Evolutionary conservation across 2,329 filamentous ascomycete species (phyloP), one percentile per base, ranked within the genome.

Genomic region (Paraphaeosphaeria minitans): DNA sequence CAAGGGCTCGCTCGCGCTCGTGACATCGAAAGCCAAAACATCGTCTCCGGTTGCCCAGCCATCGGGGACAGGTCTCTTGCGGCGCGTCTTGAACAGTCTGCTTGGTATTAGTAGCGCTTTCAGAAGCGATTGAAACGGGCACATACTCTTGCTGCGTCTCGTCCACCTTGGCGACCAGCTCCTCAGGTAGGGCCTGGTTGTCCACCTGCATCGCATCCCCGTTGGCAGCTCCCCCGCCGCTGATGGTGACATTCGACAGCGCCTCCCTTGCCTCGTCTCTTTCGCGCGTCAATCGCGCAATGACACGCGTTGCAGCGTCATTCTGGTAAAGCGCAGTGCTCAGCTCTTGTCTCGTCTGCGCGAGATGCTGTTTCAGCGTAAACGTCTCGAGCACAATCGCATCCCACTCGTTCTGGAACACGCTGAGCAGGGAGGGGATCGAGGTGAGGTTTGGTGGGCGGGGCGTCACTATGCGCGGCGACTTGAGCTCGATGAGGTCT

Each of bases 381-480:
- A 93, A 97, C 52, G 92, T 91, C 80, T 99, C 95, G 37, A 98
- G 83, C 13, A 94, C 92, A 46, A 97, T 81, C 9, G 93, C 89
- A 76, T 99, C 95, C 95, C 95, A 99, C 83, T 99, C 95, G 77
- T 96, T 96, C 77, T 99, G 95, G 77, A 99, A 98, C 41, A 93
- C 90, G 51, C 92, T 90, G 56, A 99, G 89, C 56, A 99, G 86
- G 19, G 95, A 93, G 22, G 95, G 95, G 73, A 99, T 97, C 39
- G 95, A 99, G 55, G 95, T 98, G 70, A 98, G 87, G 35, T 92
- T 93, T 33, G 95, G 94, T 58, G 95, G 93, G 72, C 95, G 87
- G 52, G 95, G 94, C 69, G 91, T 90, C 62, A 97, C 92, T 68
- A 92, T 85, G 79, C 90, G 89, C 67, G 90, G 85, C 59, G 91